Base-by-base conservation (phyloP, 257 asterid genomes). In the Solanum sejunctum region DNA sequence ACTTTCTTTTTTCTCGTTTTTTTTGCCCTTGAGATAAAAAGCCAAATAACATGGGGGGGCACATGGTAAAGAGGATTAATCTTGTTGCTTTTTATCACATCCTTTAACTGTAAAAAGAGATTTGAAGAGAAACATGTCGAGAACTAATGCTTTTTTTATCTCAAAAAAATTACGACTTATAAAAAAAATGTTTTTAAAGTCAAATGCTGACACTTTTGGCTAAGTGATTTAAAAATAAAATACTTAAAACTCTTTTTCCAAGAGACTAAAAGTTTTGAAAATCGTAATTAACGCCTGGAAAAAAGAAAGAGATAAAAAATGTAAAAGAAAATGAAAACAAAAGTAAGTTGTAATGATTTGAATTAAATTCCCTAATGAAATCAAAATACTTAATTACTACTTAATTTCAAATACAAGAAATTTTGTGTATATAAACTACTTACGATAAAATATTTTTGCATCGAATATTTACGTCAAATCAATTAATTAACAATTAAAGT, bases 61-160 rank as follows among this genome's bases (percentile, higher is more conserved):
- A 93, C 94, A 89, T 92, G 93, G 84, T 91, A 90, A 91, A 93
- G 92, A 84, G 47, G 17, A 82, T 77, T 87, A 75, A 60, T 87
- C 89, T 89, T 86, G 85, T 82, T 93, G 94, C 97, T 94, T 92
- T 93, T 87, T 90, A 90, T 91, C 93, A 91, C 86, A 83, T 88
- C 85, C 73, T 91, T 95, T 89, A 87, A 86, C 92, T 85, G 92
- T 87, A 86, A 91, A 91, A 92, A 91, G 94, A 86, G 92, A 83
- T 63, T 51, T 77, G 87, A 82, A 85, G 86, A 64, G 85, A 70
- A 85, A 72, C 89, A 88, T 86, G 85, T 75, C 82, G 92, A 72
- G 94, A 86, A 88, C 85, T 84, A 91, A 86, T 89, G 92, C 86
- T 91, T 92, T 91, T 85, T 73, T 41, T 32, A 45, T 84, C 87